Percentiles rank a stretch among this genome's conserved stretches.
Evolutionary conservation across 2,329 filamentous ascomycete genomes (phyloP).

Genomic region (Apiospora hydei): DNA sequence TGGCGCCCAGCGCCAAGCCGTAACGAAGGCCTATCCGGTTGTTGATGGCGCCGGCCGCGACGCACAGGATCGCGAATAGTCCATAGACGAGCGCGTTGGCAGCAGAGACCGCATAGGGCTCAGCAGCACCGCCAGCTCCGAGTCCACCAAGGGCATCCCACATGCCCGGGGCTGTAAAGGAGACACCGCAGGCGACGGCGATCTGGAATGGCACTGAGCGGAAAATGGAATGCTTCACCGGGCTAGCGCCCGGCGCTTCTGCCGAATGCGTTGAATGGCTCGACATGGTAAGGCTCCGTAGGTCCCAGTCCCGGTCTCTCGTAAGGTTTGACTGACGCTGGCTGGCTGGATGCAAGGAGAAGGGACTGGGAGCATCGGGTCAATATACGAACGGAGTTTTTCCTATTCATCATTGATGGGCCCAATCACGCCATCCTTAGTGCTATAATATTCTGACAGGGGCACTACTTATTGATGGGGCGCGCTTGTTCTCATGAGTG

Average conservation of each 20-base stretch:
- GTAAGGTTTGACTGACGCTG: constrained; percentile 6
- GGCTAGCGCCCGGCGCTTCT: constrained; percentile 23
- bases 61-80: constrained; percentile 52
- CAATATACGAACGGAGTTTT: constrained; percentile 24
- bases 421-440: constrained; percentile 24
- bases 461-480: constrained; percentile 8
- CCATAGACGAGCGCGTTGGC: constrained; percentile 55
- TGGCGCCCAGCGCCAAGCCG: constrained; percentile 51
- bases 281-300: constrained; percentile 17
- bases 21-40: constrained; percentile 48
- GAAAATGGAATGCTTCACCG: constrained; percentile 37
- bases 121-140: constrained; percentile 50
- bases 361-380: constrained; percentile 20
- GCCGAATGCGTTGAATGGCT: neutral
- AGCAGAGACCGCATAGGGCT: constrained; percentile 51
- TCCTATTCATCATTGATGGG: constrained; percentile 24
- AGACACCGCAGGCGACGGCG: constrained; percentile 46
- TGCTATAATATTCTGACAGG: constrained; percentile 19
- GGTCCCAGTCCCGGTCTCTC: constrained; percentile 12
- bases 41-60: constrained; percentile 46
- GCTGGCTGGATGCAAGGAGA: constrained; percentile 11
- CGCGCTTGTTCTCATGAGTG: constrained; percentile 7
- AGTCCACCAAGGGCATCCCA: constrained; percentile 53
- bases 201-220: constrained; percentile 47
- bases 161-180: constrained; percentile 50